phyloP scores from a whole-genome alignment of 2,329 filamentous ascomycete genomes.

The Fusarium avenaceum region DNA sequence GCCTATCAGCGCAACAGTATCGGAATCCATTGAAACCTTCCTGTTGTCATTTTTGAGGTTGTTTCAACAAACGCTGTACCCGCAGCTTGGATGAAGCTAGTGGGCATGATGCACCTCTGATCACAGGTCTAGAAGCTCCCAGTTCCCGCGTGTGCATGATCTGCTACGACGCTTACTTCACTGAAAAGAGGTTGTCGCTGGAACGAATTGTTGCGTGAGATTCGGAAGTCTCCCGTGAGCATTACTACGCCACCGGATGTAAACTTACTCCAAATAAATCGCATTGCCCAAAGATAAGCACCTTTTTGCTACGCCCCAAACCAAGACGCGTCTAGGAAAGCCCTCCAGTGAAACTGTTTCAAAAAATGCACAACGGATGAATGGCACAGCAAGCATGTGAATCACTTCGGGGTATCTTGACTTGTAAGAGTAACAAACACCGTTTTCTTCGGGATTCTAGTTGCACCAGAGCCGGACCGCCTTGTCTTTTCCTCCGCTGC shows the following conservation, averaged over 20 bases:
- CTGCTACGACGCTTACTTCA: conserved; percentile 17
- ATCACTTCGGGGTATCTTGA: conserved; percentile 46
- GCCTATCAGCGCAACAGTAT: conserved; percentile 36
- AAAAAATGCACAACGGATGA: conserved; percentile 28
- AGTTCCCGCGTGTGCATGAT: conserved; percentile 44
- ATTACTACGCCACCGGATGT: conserved; percentile 36
- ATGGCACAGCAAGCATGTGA: conserved; percentile 28
- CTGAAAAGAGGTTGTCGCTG: not conserved
- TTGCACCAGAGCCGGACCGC: conserved; percentile 76
- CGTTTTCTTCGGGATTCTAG: conserved; percentile 53
- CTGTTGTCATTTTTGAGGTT: conserved; percentile 17
- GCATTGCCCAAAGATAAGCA: conserved; percentile 32
- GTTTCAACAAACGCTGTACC: conserved; percentile 36
- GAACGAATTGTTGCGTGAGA: conserved; percentile 11
- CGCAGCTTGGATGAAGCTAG: conserved; percentile 2
- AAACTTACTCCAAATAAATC: not conserved
- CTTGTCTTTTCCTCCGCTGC: conserved; percentile 94
- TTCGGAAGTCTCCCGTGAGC: conserved; percentile 34
- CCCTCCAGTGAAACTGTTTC: conserved; percentile 12
- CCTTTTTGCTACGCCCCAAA: conserved; percentile 9
- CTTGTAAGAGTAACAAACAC: conserved; percentile 36
- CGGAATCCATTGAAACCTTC: not conserved
- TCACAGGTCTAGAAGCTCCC: conserved; percentile 26
- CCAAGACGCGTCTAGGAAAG: not conserved
- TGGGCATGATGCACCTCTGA: conserved; percentile 24